A percentile compares a stretch with the other conserved stretches of the same genome.
Evolutionary conservation across 2,329 filamentous ascomycete species (phyloP).

Genomic region (Keithomyces neogunnii): DNA sequence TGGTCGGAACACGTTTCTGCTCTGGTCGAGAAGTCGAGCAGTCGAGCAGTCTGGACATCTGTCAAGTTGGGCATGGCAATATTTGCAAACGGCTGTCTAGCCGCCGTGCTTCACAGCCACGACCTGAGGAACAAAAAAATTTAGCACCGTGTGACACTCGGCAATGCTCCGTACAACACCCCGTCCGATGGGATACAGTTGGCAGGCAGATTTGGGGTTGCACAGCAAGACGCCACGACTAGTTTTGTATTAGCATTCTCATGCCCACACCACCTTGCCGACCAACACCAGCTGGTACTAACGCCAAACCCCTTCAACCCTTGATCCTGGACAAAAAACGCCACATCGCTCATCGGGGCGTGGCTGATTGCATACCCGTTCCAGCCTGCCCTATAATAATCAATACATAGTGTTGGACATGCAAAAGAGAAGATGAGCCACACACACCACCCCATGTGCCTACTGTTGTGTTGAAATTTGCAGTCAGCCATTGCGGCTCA

Average conservation of each 20-base stretch:
- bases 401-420: background rate
- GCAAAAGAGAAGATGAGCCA: too few relatives aligned
- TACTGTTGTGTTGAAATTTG: background rate
- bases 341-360: background rate
- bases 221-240: background rate
- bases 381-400: background rate
- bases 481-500: too few relatives aligned
- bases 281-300: background rate
- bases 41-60: background rate
- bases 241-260: background rate
- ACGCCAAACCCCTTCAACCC: background rate
- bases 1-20: background rate
- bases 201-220: background rate
- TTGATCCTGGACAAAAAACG: background rate
- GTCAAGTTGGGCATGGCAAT: background rate
- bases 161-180: background rate
- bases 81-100: background rate
- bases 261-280: background rate
- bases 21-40: background rate
- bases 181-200: background rate
- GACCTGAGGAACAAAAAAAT: background rate
- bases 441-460: too few relatives aligned
- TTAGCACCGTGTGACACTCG: background rate
- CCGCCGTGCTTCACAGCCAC: background rate
- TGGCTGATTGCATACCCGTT: background rate